Base-by-base conservation (phyloP, 2,329 filamentous ascomycete species). In the Thelonectria discophora region DNA sequence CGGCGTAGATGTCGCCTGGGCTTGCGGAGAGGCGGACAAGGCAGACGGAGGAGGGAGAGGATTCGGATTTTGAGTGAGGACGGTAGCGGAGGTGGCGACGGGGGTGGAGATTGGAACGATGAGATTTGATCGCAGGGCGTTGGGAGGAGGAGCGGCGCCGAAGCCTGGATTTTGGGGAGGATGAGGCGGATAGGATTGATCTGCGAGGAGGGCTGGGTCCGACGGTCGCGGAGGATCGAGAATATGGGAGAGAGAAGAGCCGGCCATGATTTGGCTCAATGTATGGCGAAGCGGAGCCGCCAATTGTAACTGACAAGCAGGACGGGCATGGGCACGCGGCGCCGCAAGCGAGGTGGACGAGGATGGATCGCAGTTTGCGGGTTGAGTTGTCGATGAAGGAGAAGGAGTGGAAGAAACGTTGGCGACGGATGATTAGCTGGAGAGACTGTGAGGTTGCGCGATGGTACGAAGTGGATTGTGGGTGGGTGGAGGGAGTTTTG, bases 211-310 rank as follows among this genome's bases (percentile, higher is more conserved):
- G n/a, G 46, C 49, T 34, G 62, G 59, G 47, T 55, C 53, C 59
- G 63, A 58, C 43, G 73, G 72, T 47, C 64, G 67, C 52, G 72
- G 65, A 74, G 69, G 65, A 50, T 74, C 69, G 55, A 76, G 70
- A 51, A 75, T 72, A 42, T 74, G 73, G 34, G 69, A 65, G 50
- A 75, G 69, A 37, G 70, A 73, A 45, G 72, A 72, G 34, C 72
- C 72, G 30, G 73, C 68, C 75, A 77, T 77, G 58, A 30, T 30
- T 62, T 60, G 62, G 51, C 55, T 68, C 55, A 62, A 24, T 45
- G 42, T 27, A 50, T 37, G 58, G 45, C 48, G 53, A 42, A 46
- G 47, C 42, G 48, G 40, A 50, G 32, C 48, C 58, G 58, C 58
- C 58, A 56, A 53, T 49, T 42, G 47, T 48, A 13, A 49, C 37